These are phyloP conservation scores for Stipa capillata DNA, from an alignment of 176 grass and related monocot species.

Conservation along the genomic window DNA sequence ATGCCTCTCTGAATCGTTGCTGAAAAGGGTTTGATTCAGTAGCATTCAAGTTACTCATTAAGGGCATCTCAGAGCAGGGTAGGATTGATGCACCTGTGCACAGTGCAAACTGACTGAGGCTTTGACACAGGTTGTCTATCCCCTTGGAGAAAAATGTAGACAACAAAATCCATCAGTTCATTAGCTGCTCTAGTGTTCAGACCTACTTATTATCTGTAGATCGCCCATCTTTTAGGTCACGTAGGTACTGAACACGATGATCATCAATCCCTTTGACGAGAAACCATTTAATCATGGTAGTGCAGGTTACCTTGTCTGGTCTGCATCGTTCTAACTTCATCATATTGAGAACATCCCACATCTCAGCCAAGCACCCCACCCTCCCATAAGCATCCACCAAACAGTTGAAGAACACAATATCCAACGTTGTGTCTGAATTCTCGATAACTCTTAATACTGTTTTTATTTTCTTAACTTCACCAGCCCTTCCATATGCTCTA, in stretches of 20 bases:
- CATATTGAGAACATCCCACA: constrained; percentile 76
- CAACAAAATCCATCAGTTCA: not conserved
- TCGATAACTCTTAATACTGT: constrained; percentile 57
- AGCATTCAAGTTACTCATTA: not conserved
- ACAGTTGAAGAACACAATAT: constrained; percentile 90
- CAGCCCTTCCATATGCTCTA: constrained; percentile 80
- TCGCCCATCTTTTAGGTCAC: constrained; percentile 44
- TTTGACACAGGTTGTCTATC: not conserved
- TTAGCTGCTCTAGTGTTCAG: not conserved
- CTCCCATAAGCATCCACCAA: constrained; percentile 92
- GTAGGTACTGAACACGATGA: constrained; percentile 61
- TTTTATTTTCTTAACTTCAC: constrained; percentile 63
- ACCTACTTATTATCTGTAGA: constrained; percentile 11
- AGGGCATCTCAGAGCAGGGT: not conserved
- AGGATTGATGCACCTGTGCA: not conserved
- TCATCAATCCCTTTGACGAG: constrained; percentile 76
- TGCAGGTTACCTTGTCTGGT: constrained; percentile 79
- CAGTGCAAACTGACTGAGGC: not conserved
- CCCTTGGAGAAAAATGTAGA: not conserved
- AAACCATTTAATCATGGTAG: constrained; percentile 93
- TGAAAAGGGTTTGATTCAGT: not conserved
- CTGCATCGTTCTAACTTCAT: constrained; percentile 53
- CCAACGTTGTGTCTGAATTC: constrained; percentile 82
- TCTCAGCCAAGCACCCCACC: constrained; percentile 73
- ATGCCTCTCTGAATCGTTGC: not conserved